phyloP scores from a whole-genome alignment of 2,329 filamentous ascomycete genomes.

The Colletotrichum gigasporum region DNA sequence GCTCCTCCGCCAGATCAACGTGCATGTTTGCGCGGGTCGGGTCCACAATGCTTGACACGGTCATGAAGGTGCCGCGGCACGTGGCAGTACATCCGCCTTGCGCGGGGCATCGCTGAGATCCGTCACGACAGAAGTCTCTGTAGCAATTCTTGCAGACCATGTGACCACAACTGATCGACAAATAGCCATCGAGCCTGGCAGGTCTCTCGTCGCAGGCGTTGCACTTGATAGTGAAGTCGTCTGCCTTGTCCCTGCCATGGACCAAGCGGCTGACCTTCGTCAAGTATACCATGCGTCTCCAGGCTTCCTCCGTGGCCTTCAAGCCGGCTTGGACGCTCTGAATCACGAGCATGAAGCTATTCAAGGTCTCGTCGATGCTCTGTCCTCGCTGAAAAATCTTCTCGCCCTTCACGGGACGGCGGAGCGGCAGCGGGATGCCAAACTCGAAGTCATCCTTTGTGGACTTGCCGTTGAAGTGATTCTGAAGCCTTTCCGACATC shows the following conservation, averaged over 20 bases:
- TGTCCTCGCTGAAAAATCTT: slow-evolving; percentile 29
- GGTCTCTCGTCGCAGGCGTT: too few species aligned
- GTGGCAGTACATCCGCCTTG: not conserved
- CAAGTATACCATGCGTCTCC: not conserved
- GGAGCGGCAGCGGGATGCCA: slow-evolving; percentile 26
- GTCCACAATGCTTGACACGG: not conserved
- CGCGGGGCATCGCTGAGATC: not conserved
- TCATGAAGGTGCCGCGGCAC: not conserved
- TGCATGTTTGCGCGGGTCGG: not conserved
- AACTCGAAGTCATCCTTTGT: slow-evolving; percentile 35
- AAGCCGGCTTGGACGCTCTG: slow-evolving; percentile 31
- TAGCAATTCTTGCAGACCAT: slow-evolving; percentile 3
- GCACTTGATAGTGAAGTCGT: not conserved
- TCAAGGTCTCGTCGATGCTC: slow-evolving; percentile 32
- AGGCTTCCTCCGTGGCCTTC: not conserved
- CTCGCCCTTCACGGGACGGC: slow-evolving; percentile 26
- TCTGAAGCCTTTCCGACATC: not conserved
- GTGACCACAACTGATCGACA: slow-evolving; percentile 21
- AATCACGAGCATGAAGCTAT: slow-evolving; percentile 32
- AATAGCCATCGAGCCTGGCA: not conserved
- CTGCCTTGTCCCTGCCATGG: not conserved
- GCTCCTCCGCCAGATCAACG: not conserved
- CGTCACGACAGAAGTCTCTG: not conserved
- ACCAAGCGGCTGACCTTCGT: not conserved
- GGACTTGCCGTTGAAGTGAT: not conserved